Base-by-base conservation (phyloP, 2,329 filamentous ascomycete species). In the Fusarium goolgardi region DNA sequence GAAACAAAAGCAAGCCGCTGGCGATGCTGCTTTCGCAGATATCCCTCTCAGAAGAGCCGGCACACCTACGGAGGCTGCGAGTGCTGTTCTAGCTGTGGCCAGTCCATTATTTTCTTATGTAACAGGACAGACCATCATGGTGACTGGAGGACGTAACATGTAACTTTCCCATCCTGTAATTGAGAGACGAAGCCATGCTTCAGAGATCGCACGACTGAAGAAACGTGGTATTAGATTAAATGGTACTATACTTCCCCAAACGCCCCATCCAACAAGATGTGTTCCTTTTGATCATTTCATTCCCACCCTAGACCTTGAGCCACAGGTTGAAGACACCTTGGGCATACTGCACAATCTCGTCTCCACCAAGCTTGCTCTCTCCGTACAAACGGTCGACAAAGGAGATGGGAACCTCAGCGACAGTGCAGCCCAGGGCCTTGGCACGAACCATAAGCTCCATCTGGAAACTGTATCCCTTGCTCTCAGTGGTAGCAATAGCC, bases 361-460 rank as follows among this genome's bases (percentile, higher is more conserved):
- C 91, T 1, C 93, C 93, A 25, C 95, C 94, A 54, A 99, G 85
- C 85, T 98, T 99, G 77, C 90, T 94, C 83, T 97, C 95, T 32
- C 96, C 96, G 78, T 97, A 99, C 46, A 99, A 81, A 59, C 96
- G 89, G 79, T 99, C 96, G 40, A 98, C 96, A 79, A 99, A 99
- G 25, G 88, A 92, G 72, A 99, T 99, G 15, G 96, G 96, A 64
- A 97, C 95, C 85, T 99, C 96, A 18, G 92, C 93, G 32, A 99
- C 95, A 37, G 90, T 92, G 83, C 88, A 97, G 1, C 96, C 95
- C 92, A 97, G 94, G 18, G 91, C 92, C 88, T 97, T 97, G 34
- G 96, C 96, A 65, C 94, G 87, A 11, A 98, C 95, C 90, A 97
- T 98, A 89, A 99, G 91, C 86, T 97, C 95, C 96, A 99, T 99